Evolutionary conservation across 192 early-diverging fungal species (phyloP).

Genomic region (Mortierella claussenii): DNA sequence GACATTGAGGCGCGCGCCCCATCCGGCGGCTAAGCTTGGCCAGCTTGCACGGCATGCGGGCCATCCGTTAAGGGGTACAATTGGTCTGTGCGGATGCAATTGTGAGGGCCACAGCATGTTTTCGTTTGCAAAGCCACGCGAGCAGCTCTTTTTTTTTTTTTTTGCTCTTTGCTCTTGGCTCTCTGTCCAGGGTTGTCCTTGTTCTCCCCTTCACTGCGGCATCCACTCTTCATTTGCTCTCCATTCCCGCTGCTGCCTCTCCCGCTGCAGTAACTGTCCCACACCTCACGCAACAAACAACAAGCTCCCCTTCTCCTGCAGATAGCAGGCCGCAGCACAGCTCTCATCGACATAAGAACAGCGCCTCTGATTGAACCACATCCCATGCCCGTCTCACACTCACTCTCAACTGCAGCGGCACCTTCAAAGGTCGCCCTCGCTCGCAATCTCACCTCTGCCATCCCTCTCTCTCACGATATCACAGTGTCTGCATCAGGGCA

Average conservation of each 20-base stretch:
- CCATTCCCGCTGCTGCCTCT: background rate
- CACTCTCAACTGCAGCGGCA: conserved; percentile 4
- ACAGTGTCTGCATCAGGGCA: conserved; percentile 1
- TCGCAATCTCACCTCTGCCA: background rate
- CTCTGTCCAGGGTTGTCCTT: background rate
- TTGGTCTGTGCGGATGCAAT: too few species aligned
- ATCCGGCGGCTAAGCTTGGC: too few species aligned
- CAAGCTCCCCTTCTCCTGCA: too few species aligned
- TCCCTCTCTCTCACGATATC: background rate
- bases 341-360: background rate
- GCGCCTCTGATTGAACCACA: background rate
- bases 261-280: too few species aligned
- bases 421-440: conserved; percentile 26
- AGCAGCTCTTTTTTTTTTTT: conserved; percentile 8
- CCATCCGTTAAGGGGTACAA: too few species aligned
- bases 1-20: too few species aligned
- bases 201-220: conserved; percentile 9
- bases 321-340: background rate
- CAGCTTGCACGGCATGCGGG: too few species aligned
- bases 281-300: too few species aligned
- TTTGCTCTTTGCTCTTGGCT: background rate
- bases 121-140: background rate
- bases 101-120: background rate
- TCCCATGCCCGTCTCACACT: conserved; percentile 40
- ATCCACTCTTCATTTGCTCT: background rate